Evolutionary conservation across 2,329 filamentous ascomycete species (phyloP).

Genomic region (Pseudogymnoascus pannorum): DNA sequence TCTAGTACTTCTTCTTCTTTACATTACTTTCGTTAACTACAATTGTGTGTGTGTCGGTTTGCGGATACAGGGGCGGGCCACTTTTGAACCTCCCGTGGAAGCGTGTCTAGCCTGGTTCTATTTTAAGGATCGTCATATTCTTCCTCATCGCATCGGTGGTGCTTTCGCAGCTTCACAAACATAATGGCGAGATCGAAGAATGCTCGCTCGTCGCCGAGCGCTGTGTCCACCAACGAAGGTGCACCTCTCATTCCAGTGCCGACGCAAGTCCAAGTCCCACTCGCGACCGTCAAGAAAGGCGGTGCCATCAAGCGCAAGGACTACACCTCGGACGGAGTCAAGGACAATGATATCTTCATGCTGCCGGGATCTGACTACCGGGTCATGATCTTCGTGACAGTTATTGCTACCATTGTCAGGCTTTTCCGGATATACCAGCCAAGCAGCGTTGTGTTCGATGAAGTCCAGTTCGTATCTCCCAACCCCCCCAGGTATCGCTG

Average conservation of each 20-base stretch:
- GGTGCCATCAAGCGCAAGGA: constrained; percentile 34
- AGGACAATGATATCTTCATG: constrained; percentile 86
- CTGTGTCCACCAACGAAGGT: neutral
- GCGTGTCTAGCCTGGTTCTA: constrained; percentile 5
- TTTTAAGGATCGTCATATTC: constrained; percentile 1
- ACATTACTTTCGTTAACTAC: constrained; percentile 10
- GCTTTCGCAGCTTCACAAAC: neutral
- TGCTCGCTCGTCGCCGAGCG: constrained; percentile 8
- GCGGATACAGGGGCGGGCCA: constrained; percentile 4
- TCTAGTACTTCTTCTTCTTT: neutral
- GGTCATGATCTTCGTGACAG: constrained; percentile 62
- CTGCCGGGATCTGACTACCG: constrained; percentile 80
- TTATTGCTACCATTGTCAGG: constrained; percentile 71
- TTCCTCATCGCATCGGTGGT: neutral
- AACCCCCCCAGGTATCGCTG: constrained; percentile 10
- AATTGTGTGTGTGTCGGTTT: neutral
- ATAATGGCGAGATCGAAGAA: constrained; percentile 8
- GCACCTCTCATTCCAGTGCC: neutral
- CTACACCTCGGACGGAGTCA: constrained; percentile 72
- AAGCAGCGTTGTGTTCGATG: constrained; percentile 94
- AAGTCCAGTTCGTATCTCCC: constrained; percentile 78
- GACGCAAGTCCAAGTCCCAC: neutral
- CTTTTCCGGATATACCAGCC: constrained; percentile 96
- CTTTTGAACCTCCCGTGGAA: constrained; percentile 1
- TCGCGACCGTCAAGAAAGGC: constrained; percentile 5